phyloP scores from a whole-genome alignment of 1,139 yeast species.

The Hemisphaericaspora xylofermentans region DNA sequence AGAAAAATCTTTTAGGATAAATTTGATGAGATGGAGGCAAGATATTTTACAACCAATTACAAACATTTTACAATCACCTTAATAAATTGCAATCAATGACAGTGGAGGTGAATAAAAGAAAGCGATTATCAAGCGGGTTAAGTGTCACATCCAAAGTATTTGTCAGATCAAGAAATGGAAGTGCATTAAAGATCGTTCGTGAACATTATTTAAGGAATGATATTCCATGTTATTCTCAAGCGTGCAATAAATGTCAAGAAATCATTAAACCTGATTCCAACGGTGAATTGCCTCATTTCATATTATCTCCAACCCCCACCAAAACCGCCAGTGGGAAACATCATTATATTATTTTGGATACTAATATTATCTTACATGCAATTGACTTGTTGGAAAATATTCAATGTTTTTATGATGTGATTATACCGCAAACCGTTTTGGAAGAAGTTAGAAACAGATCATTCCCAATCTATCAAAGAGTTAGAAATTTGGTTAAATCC shows the following conservation, averaged over 20 bases:
- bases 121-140: constrained; percentile 55
- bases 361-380: constrained; percentile 84
- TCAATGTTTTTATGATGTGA: constrained; percentile 80
- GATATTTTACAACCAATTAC: neutral
- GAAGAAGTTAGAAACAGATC: constrained; percentile 91
- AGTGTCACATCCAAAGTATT: constrained; percentile 87
- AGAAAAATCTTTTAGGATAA: neutral
- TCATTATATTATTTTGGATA: constrained; percentile 84
- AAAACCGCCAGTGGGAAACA: constrained; percentile 33
- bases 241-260: constrained; percentile 63
- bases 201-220: constrained; percentile 92
- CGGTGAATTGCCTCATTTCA: constrained; percentile 50
- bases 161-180: constrained; percentile 86
- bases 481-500: constrained; percentile 72
- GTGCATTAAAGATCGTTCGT: constrained; percentile 86
- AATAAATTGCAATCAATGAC: too few species aligned
- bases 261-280: constrained; percentile 56
- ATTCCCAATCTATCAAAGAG: constrained; percentile 81
- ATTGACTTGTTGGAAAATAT: constrained; percentile 84
- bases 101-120: constrained; percentile 25
- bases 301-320: constrained; percentile 52
- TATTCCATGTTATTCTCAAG: constrained; percentile 82
- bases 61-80: too few species aligned
- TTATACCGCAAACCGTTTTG: constrained; percentile 88
- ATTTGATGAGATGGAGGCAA: constrained; percentile 1